Percentiles rank a stretch among this genome's conserved stretches.
Conservation (phyloP, 2,329 filamentous ascomycete species). For the Phyllosticta citriasiana region DNA sequence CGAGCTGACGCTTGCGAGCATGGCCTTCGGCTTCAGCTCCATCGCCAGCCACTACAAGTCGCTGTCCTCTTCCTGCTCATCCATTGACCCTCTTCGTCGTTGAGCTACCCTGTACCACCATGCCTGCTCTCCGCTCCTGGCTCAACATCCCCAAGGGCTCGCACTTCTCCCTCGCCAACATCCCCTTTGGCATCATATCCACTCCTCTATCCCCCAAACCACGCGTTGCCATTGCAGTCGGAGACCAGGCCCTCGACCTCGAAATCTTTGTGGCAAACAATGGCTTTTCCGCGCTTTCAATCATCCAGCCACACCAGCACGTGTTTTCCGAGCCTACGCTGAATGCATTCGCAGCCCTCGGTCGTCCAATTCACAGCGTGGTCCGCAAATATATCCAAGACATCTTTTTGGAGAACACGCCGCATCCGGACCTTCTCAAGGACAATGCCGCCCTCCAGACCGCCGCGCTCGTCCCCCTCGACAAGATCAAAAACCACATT, state of each 20-base stretch:
- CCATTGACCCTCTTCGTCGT: neutral
- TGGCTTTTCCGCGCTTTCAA: slow-evolving; percentile 50
- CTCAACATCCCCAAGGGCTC: slow-evolving; percentile 49
- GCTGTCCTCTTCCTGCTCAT: neutral
- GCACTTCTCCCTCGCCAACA: slow-evolving; percentile 68
- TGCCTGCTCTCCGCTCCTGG: slow-evolving; percentile 41
- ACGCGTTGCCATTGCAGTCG: slow-evolving; percentile 62
- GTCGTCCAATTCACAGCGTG: slow-evolving; percentile 55
- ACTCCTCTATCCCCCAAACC: slow-evolving; percentile 46
- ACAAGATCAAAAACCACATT: slow-evolving; percentile 54
- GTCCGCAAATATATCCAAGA: slow-evolving; percentile 61
- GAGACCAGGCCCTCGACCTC: slow-evolving; percentile 61
- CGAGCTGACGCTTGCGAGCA: neutral
- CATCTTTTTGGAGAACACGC: slow-evolving; percentile 51
- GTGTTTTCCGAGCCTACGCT: slow-evolving; percentile 57
- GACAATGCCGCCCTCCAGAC: slow-evolving; percentile 50
- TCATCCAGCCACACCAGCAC: slow-evolving; percentile 45
- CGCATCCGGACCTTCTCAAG: slow-evolving; percentile 51
- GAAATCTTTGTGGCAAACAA: slow-evolving; percentile 48
- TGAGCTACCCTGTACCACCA: slow-evolving; percentile 11
- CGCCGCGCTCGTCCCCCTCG: slow-evolving; percentile 48
- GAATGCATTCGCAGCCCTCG: slow-evolving; percentile 65
- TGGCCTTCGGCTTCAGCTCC: neutral
- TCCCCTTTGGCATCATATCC: slow-evolving; percentile 75
- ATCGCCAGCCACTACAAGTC: neutral